A percentile compares a stretch with the other conserved stretches of the same genome.
phyloP scores from a whole-genome alignment of 495 filamentous ascomycete species.

The Saxispiralis lemnorum region DNA sequence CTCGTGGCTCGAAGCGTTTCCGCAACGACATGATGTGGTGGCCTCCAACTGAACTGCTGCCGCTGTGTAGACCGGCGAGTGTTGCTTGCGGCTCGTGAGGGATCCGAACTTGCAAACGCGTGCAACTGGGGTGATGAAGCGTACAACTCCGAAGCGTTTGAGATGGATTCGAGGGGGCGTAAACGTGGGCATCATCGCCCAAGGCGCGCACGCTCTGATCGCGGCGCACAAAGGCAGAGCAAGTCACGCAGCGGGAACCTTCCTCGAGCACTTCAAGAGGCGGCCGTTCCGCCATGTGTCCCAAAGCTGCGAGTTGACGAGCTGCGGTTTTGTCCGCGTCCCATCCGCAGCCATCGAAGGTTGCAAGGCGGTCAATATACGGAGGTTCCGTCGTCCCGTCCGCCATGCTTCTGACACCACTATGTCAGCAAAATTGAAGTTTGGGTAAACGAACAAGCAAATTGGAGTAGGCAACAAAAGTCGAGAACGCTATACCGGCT shows the following conservation, averaged over 20 bases:
- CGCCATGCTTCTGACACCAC: too few relatives aligned
- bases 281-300: constrained; percentile 12
- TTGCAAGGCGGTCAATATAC: constrained; percentile 9
- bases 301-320: constrained; percentile 9
- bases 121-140: constrained; percentile 8
- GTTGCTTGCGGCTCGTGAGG: constrained; percentile 11
- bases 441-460: too few relatives aligned
- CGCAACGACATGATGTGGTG: neutral
- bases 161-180: neutral
- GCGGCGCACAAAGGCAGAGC: constrained; percentile 6
- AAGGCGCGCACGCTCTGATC: constrained; percentile 5
- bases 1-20: neutral
- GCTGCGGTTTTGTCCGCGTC: constrained; percentile 7
- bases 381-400: neutral
- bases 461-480: too few relatives aligned
- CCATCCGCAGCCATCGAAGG: constrained; percentile 12
- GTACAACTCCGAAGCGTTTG: neutral
- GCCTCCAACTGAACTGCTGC: neutral
- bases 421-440: too few relatives aligned
- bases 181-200: neutral
- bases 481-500: too few relatives aligned
- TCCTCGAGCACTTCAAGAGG: constrained; percentile 10
- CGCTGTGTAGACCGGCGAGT: neutral
- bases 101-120: constrained; percentile 7
- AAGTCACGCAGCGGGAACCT: constrained; percentile 11